Base-by-base conservation (phyloP, 2,329 filamentous ascomycete species). In the Tolypocladium amazonense region DNA sequence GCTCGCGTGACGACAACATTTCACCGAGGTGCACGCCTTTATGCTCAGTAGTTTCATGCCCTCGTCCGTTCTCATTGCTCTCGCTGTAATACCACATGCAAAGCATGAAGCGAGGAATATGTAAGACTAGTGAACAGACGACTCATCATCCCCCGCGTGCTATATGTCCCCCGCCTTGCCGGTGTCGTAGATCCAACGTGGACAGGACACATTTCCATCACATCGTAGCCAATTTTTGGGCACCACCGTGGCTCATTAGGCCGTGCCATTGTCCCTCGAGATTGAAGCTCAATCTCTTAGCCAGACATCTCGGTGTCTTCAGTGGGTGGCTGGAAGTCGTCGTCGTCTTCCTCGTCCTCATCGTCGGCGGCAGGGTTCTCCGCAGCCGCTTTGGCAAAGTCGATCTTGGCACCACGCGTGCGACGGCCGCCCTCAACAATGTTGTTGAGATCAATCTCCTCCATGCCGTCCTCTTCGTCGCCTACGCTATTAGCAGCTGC, bases 381-480 rank as follows among this genome's bases (percentile, higher is more conserved):
- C 75, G 89, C 82, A 33, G 90, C 91, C 25, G 92, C 92, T 79
- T 96, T 92, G 69, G 89, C 88, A 77, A 90, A 97, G 81, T 97
- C 90, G 73, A 97, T 97, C 70, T 87, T 83, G 75, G 90, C 90
- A 71, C 92, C 92, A 70, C 93, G 93, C 64, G 93, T 97, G 75
- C 94, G 93, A 68, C 87, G 85, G 64, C 88, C 88, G 65, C 81
- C 83, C 61, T 78, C 73, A 71, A 97, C 86, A 73, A 97, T 96
- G 82, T 97, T 97, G 73, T 84, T 84, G 60, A 84, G 79, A 72
- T 96, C 90, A 73, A 99, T 97, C 77, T 93, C 92, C 72, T 95
- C 90, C 81, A 96, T 84, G 75, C 89, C 88, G 70, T 92, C 90
- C 53, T 89, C 88, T 58, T 90, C 89, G 67, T 88, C 87, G 60